Base-by-base conservation (phyloP, 352 stramenopile genomes). In the Pythium brachiatum region DNA sequence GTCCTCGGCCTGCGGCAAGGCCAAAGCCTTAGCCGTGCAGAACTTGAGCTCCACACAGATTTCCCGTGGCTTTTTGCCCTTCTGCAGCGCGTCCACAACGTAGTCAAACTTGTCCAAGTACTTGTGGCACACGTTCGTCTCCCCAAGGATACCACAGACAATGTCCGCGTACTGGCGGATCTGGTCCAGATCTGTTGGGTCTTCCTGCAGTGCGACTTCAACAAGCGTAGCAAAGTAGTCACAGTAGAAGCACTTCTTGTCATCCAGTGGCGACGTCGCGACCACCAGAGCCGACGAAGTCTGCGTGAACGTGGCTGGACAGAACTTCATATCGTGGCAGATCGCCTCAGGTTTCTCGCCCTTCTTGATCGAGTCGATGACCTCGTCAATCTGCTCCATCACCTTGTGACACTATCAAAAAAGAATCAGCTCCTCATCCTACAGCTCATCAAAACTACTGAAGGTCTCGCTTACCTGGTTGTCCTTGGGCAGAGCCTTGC, bases 91-190 rank as follows among this genome's bases (percentile, higher is more conserved):
- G 55, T 90, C 81, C 53, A 93, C 76, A 13, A 88, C 70, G 21
- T 71, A 78, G 44, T 92, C 81, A 15, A 93, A 54, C 53, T 92
- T 68, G 46, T 84, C 78, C 32, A 92, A 61, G 39, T 92, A 92
- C 57, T 76, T 52, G 57, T 93, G 84, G 44, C 82, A 93, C 0
- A 74, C 54, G 43, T 80, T 91, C 27, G 81, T 72, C 7, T 75
- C 63, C 18, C 82, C 80, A 2, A 93, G 71, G 59, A 89, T 80
- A 62, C 80, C 74, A 47, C 84, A 93, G 23, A 91, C 81, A 72
- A 93, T 88, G 47, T 91, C 83, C 0, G 81, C 81, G 44, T 88
- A 89, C 63, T 76, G 55, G 6, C 83, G 83, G 20, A 93, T 70
- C 64, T 86, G 48, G 26, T 75, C 57, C 7, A 93, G 72, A 41